Conservation (phyloP, 2,329 filamentous ascomycete species). For the Coleophoma eucalyptorum region DNA sequence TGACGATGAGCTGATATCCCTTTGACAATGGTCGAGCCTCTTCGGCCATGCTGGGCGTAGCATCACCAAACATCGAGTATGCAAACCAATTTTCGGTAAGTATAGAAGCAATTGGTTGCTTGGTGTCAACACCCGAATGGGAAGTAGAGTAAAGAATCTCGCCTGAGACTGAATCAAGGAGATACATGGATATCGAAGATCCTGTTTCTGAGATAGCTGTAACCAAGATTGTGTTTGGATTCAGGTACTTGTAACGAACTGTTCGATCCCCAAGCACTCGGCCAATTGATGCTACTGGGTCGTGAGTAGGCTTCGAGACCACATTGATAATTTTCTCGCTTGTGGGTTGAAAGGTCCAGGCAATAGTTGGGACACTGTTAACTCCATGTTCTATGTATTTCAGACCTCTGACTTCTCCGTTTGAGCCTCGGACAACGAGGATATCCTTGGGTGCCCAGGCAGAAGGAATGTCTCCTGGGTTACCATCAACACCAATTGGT, state of each 20-base stretch:
- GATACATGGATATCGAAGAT: slow-evolving; percentile 65
- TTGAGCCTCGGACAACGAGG: slow-evolving; percentile 47
- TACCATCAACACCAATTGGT: slow-evolving; percentile 46
- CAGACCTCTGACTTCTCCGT: slow-evolving; percentile 50
- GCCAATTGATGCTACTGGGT: slow-evolving; percentile 92
- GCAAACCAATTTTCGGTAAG: slow-evolving; percentile 95
- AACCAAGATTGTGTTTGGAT: slow-evolving; percentile 78
- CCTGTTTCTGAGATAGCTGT: slow-evolving; percentile 59
- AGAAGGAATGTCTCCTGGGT: slow-evolving; percentile 40
- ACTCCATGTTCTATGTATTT: slow-evolving; percentile 42
- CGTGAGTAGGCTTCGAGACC: slow-evolving; percentile 66
- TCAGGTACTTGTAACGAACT: slow-evolving; percentile 97
- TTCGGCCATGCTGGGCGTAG: slow-evolving; percentile 54
- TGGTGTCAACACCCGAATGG: slow-evolving; percentile 70
- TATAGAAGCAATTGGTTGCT: slow-evolving; percentile 69
- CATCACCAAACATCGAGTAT: slow-evolving; percentile 71
- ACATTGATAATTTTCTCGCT: slow-evolving; percentile 67
- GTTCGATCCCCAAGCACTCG: slow-evolving; percentile 86
- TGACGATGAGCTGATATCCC: slow-evolving; percentile 81
- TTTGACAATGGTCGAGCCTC: slow-evolving; percentile 57
- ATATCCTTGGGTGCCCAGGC: slow-evolving; percentile 46
- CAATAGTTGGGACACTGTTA: slow-evolving; percentile 39
- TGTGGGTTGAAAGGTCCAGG: slow-evolving; percentile 73
- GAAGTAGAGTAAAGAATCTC: slow-evolving; percentile 68
- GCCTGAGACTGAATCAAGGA: slow-evolving; percentile 85